Evolutionary conservation across 2,329 filamentous ascomycete species (phyloP), one percentile per base, ranked within the genome.

Genomic region (Alternaria sp.): DNA sequence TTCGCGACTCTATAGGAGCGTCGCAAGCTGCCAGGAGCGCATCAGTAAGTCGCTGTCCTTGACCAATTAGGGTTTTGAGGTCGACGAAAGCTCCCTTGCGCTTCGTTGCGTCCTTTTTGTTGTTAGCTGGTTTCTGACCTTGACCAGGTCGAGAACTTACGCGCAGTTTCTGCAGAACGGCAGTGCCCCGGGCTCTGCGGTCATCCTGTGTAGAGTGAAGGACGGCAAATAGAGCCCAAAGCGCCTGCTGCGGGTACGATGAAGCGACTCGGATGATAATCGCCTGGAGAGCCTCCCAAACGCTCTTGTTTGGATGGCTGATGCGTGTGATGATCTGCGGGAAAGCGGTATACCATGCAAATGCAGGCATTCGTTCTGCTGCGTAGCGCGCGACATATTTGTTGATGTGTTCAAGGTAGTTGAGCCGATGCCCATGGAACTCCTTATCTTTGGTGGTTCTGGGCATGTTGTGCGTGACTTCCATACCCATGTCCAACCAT

Each of bases 301-400:
- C 93, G 1, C 88, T 87, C 4, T 79, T 79, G 75, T 97, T 92
- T 1, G 90, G 88, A 79, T 99, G 95, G 46, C 91, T 92, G 70
- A 99, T 97, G 32, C 95, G 89, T n/a, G 94, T 95, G 57, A 99
- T 91, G 63, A 99, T 91, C 78, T 99, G 95, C 5, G 95, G 91
- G 42, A 99, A 83, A 6, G 94, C 88, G 1, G 90, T 91, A 74
- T 93, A 94, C 77, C 93, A 93, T 32, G 93, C 87, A 70, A 91
- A 94, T 1, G 90, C 86, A 3, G 91, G 91, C 61, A 94, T 83
- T 5, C 88, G 85, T 22, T 84, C 79, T 18, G 59, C 62, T 38
- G 94, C 86, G 75, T 96, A 93, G 78, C 94, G 96, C 75, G 89
- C 88, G 63, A 98, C 81, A 65, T 94, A 90, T 22, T 83, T 81